Evolutionary conservation across 495 filamentous ascomycete species (phyloP), one percentile per base, ranked within the genome.

Genomic region (Bathelium albidoporum): DNA sequence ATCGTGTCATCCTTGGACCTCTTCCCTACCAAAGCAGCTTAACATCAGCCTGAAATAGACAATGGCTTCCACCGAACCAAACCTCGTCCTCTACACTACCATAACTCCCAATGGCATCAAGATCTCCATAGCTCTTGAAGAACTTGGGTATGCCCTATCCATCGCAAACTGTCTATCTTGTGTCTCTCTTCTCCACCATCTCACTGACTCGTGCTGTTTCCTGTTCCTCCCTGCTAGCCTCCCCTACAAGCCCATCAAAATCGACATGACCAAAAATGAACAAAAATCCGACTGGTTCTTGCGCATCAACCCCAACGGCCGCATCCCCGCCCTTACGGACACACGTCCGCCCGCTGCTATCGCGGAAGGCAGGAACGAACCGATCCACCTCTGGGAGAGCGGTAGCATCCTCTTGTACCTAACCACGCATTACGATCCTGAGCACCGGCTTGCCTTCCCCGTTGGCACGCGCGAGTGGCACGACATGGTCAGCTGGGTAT

Each of bases 281-380:
- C 92, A 96, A 69, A 96, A 94, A 68, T 83, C 93, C 63, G 80
- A 77, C 1, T 95, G 89, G 89, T 97, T 93, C 78, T 81, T 95
- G 44, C 85, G 84, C 41, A 94, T 97, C 74, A 96, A 96, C 76
- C 92, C 92, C 60, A 96, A 97, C 71, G 92, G 92, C 68, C 89
- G 93, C 63, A 95, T 96, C 68, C 92, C 92, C n/a, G 92, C 92
- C 18, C 68, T 97, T 28, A 92, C 88, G 28, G 93, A 96, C 73
- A 65, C 63, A n/a, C 74, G 81, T 49, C 49, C 49, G 2, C 49
- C 49, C 24, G 12, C 24, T 26, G 49, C 20, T 29, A 16, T 11
- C 0, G 64, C 73, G 55, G 74, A 76, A 44, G 72, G 74, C 52
- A 87, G 94, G 71, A 90, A 90, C 62, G 78, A 87, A 68, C 75